Evolutionary conservation across 78 protist species (phyloP).

Genomic region (Emiliania huxleyi): DNA sequence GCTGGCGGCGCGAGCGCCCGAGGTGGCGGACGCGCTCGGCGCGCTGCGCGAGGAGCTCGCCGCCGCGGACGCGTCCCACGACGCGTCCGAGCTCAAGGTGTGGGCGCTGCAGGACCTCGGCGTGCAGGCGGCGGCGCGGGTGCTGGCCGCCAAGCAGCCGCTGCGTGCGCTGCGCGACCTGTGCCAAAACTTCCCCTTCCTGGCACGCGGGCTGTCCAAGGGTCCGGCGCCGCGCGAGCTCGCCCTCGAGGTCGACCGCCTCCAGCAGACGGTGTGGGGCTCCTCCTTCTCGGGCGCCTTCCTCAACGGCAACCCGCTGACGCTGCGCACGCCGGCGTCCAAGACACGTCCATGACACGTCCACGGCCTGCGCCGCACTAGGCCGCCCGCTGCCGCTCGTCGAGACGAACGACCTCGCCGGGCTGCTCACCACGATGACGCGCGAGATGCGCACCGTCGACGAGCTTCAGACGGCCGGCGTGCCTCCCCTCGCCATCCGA

Average conservation of each 20-base stretch:
- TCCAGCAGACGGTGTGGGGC: not conserved
- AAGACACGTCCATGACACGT: too few relatives aligned
- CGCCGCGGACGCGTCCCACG: not conserved
- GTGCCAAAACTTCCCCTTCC: slow-evolving; percentile 12
- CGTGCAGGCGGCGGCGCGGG: slow-evolving; percentile 27
- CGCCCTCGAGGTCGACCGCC: not conserved
- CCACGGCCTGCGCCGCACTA: too few relatives aligned
- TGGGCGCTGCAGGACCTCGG: slow-evolving; percentile 44
- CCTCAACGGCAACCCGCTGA: not conserved
- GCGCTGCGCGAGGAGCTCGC: not conserved
- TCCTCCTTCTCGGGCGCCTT: not conserved
- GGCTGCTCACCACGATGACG: not conserved
- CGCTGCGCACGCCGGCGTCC: too few relatives aligned
- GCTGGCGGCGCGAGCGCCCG: not conserved
- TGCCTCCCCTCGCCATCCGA: not conserved
- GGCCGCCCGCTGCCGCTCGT: not conserved
- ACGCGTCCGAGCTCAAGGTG: not conserved
- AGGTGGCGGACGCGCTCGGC: not conserved
- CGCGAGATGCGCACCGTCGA: not conserved
- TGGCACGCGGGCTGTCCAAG: not conserved
- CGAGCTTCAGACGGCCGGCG: not conserved
- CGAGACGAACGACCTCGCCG: not conserved
- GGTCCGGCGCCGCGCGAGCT: not conserved
- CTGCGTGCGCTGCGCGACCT: slow-evolving; percentile 27
- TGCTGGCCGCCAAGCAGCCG: not conserved